A percentile compares a stretch with the other conserved stretches of the same genome.
Evolutionary conservation across 2,329 filamentous ascomycete species (phyloP).

Genomic region (Beauveria caledonica): DNA sequence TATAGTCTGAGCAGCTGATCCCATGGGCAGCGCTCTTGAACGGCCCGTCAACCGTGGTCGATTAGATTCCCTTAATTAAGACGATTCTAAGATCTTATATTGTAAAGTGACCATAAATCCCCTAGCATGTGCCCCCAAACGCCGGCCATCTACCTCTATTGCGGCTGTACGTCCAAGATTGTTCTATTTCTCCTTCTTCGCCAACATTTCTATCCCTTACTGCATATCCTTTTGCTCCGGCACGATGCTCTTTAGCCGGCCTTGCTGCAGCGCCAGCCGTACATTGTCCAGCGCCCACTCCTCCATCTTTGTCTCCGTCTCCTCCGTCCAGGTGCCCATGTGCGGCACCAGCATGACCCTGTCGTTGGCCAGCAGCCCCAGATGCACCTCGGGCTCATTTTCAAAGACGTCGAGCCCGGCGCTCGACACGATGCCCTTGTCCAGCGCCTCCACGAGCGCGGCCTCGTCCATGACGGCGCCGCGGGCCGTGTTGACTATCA

Average conservation of each 20-base stretch:
- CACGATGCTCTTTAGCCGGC: constrained; percentile 60
- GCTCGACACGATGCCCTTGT: constrained; percentile 59
- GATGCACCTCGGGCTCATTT: constrained; percentile 69
- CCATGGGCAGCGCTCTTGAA: constrained; percentile 9
- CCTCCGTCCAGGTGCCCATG: constrained; percentile 76
- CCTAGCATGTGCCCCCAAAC: too few species aligned
- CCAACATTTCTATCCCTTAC: not conserved
- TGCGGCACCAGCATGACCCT: constrained; percentile 71
- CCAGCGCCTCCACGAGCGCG: constrained; percentile 66
- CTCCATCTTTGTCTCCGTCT: constrained; percentile 61
- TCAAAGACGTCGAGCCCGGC: constrained; percentile 78
- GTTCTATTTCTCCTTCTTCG: not conserved
- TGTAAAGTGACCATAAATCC: too few species aligned
- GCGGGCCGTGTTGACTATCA: constrained; percentile 76
- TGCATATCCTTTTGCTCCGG: constrained; percentile 50
- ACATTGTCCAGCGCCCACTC: constrained; percentile 68
- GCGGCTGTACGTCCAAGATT: not conserved
- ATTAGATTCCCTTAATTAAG: constrained; percentile 21
- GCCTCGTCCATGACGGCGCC: constrained; percentile 77
- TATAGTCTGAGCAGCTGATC: constrained; percentile 5
- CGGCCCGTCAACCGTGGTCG: constrained; percentile 38
- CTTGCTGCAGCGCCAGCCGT: constrained; percentile 50
- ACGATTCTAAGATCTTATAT: not conserved
- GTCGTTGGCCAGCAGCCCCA: constrained; percentile 60
- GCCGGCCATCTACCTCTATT: too few species aligned